A percentile compares a stretch with the other conserved stretches of the same genome.
Evolutionary conservation across 2,329 filamentous ascomycete genomes (phyloP).

Genomic region (Fusarium bactridioides): DNA sequence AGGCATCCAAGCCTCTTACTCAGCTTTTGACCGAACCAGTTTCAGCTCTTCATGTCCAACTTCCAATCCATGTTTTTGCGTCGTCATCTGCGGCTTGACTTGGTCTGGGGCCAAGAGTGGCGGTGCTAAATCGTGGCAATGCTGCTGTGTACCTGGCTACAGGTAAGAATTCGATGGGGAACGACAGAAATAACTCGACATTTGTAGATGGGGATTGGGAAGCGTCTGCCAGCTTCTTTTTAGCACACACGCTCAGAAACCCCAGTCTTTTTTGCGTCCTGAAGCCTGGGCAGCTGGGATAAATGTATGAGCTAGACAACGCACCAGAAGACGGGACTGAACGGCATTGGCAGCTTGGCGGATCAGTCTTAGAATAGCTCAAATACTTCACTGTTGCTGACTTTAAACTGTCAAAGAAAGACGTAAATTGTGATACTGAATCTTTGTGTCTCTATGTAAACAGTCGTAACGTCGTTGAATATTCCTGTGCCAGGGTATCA

Average conservation of each 20-base stretch:
- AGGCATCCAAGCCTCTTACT: conserved; percentile 33
- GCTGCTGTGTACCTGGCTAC: background rate
- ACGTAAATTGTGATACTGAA: background rate
- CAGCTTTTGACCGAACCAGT: conserved; percentile 11
- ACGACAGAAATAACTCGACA: background rate
- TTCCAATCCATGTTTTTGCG: conserved; percentile 20
- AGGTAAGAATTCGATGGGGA: fast-evolving
- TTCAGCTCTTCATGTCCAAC: conserved; percentile 11
- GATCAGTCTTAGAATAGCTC: background rate
- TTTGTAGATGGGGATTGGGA: fast-evolving
- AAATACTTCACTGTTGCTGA: background rate
- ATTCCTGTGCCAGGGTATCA: conserved; percentile 17
- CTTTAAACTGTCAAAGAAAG: background rate
- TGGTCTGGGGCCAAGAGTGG: conserved; percentile 28
- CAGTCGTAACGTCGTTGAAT: background rate
- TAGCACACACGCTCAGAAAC: fast-evolving
- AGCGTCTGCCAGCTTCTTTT: fast-evolving
- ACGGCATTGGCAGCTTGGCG: conserved; percentile 12
- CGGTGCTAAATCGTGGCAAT: conserved; percentile 32
- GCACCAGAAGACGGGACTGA: background rate
- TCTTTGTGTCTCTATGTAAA: background rate
- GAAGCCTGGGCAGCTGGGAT: background rate
- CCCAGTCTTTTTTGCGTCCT: background rate
- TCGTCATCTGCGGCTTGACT: conserved; percentile 34
- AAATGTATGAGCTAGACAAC: conserved; percentile 7